Evolutionary conservation across 192 early-diverging fungal species (phyloP).

Genomic region (Phycomyces blakesleeanus): DNA sequence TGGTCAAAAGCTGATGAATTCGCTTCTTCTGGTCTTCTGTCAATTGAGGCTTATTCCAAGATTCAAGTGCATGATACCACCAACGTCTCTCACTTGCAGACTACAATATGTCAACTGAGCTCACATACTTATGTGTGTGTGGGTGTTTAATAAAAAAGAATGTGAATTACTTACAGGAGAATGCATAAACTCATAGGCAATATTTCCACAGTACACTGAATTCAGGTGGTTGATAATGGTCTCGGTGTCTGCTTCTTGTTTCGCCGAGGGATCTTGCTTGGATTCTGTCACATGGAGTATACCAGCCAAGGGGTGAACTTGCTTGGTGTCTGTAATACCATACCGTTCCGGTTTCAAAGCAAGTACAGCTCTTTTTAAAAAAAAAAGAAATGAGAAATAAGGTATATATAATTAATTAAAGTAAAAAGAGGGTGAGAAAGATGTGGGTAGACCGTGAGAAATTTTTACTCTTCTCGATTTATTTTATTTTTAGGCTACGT

Average conservation of each 20-base stretch:
- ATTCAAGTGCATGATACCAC: slow-evolving; percentile 86
- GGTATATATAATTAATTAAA: too few relatives aligned
- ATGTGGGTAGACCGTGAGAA: too few relatives aligned
- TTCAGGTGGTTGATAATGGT: slow-evolving; percentile 71
- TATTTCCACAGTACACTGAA: slow-evolving; percentile 70
- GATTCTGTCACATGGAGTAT: slow-evolving; percentile 68
- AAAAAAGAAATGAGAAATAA: too few relatives aligned
- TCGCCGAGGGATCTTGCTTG: slow-evolving; percentile 37
- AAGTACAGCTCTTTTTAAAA: slow-evolving; percentile 41
- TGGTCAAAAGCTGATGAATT: slow-evolving; percentile 72
- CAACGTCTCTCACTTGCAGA: slow-evolving; percentile 82
- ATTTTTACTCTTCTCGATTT: neutral
- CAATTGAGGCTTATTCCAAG: slow-evolving; percentile 55
- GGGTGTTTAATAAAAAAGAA: too few relatives aligned
- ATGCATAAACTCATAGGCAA: slow-evolving; percentile 95
- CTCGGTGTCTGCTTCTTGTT: slow-evolving; percentile 57
- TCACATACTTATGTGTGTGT: too few relatives aligned
- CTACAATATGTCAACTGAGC: slow-evolving; percentile 24
- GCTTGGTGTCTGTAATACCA: slow-evolving; percentile 56
- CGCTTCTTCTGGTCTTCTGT: slow-evolving; percentile 62
- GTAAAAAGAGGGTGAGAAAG: neutral
- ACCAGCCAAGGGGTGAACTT: slow-evolving; percentile 62
- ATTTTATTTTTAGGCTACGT: too few relatives aligned
- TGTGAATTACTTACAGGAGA: slow-evolving; percentile 59
- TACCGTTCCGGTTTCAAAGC: slow-evolving; percentile 85